Evolutionary conservation across 129 eudicot genomes (phyloP).

Genomic region (Pseudognaphalium luteoalbum): DNA sequence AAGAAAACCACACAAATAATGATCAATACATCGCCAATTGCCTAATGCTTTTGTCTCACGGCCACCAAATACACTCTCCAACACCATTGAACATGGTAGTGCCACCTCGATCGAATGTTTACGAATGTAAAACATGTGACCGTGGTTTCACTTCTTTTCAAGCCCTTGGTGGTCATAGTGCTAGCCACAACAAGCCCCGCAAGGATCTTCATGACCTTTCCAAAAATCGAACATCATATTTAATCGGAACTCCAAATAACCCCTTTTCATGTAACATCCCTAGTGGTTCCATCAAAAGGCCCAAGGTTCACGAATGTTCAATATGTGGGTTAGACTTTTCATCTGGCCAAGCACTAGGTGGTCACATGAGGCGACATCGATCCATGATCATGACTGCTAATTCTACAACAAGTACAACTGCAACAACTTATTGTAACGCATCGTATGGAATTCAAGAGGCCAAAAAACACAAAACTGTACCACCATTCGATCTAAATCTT

Average conservation of each 20-base stretch:
- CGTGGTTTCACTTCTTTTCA: constrained; percentile 44
- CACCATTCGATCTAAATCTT: constrained; percentile 63
- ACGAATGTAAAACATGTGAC: constrained; percentile 45
- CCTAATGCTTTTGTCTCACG: constrained; percentile 42
- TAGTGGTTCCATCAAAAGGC: constrained; percentile 29
- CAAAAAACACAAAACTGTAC: constrained; percentile 38
- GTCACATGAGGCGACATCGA: constrained; percentile 59
- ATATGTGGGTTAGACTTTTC: constrained; percentile 48
- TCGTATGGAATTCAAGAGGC: constrained; percentile 17
- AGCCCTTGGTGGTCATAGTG: constrained; percentile 62
- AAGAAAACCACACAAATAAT: constrained; percentile 23
- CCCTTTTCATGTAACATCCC: constrained; percentile 14
- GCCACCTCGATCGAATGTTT: constrained; percentile 19
- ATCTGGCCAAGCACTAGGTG: constrained; percentile 49
- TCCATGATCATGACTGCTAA: constrained; percentile 22
- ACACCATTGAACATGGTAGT: neutral
- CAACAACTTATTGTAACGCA: neutral
- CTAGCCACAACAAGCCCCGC: constrained; percentile 46
- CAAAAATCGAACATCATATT: constrained; percentile 9
- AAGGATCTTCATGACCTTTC: constrained; percentile 3
- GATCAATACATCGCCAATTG: constrained; percentile 46
- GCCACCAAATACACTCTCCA: neutral
- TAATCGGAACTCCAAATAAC: constrained; percentile 6
- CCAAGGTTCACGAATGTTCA: constrained; percentile 44
- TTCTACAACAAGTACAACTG: neutral